Conservation (phyloP, 2,329 filamentous ascomycete genomes). For the Phoma herbarum region DNA sequence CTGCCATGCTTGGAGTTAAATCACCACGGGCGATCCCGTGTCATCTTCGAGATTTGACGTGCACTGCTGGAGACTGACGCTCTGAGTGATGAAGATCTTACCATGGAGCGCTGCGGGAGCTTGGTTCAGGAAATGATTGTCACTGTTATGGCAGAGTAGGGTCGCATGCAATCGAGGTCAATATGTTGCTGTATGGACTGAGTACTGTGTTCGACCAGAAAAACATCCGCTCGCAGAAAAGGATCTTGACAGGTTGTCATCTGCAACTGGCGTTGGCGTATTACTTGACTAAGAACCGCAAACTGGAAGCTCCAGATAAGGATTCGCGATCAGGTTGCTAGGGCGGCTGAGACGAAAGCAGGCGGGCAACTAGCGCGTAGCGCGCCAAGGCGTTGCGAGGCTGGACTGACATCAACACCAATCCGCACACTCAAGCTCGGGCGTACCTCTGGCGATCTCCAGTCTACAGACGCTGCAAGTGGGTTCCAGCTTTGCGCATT, state of each 20-base stretch:
- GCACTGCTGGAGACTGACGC: background rate
- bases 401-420: constrained; percentile 23
- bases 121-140: too few relatives aligned
- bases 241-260: background rate
- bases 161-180: too few relatives aligned
- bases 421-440: constrained; percentile 11
- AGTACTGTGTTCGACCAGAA: background rate
- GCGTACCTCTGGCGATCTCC: constrained; percentile 3
- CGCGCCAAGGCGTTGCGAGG: constrained; percentile 14
- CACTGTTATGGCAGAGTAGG: too few relatives aligned
- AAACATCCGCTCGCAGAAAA: background rate
- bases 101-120: background rate
- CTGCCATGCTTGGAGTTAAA: background rate
- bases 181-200: background rate
- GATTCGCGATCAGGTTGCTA: background rate
- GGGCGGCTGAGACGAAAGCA: constrained; percentile 1
- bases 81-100: background rate
- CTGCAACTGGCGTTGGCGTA: background rate
- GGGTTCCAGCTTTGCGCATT: constrained; percentile 2
- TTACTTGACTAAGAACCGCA: background rate
- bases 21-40: background rate
- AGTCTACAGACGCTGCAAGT: constrained; percentile 1
- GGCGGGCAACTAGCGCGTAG: constrained; percentile 5
- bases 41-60: background rate
- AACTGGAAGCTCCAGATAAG: background rate